Conservation (phyloP, 176 grass and related monocot genomes). For the Thalia dealbata region DNA sequence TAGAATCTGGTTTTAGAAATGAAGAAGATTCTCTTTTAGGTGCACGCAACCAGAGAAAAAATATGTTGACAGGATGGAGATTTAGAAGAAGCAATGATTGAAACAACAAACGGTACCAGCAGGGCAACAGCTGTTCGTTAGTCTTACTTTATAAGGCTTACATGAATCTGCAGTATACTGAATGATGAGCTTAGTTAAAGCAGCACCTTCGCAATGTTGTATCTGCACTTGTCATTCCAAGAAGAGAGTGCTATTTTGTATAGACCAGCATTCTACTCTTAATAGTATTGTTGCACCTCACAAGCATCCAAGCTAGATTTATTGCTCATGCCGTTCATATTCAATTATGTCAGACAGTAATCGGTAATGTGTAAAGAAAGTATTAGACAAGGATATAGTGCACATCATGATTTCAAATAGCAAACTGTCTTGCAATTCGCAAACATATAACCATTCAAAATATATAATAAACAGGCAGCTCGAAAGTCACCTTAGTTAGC, state of each 20-base stretch:
- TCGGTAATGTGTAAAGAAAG: background rate
- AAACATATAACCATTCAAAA: background rate
- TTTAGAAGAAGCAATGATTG: too few relatives aligned
- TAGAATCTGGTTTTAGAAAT: too few relatives aligned
- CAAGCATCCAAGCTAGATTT: background rate
- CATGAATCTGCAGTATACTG: too few relatives aligned
- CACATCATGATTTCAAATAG: background rate
- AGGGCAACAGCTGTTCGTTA: background rate
- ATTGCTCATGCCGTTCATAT: background rate
- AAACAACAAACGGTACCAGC: too few relatives aligned
- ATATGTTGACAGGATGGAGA: too few relatives aligned
- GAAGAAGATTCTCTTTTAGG: too few relatives aligned
- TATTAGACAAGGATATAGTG: background rate
- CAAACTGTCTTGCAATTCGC: background rate
- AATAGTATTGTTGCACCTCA: background rate
- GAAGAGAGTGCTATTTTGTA: background rate
- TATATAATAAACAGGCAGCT: background rate
- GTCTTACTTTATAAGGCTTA: background rate
- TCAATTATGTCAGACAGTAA: background rate
- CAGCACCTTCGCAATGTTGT: background rate
- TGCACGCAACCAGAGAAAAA: too few relatives aligned
- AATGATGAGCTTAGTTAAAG: background rate
- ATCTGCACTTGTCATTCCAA: too few relatives aligned
- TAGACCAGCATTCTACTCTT: background rate
- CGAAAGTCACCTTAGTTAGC: background rate